Conservation (phyloP, 2,329 filamentous ascomycete species). For the Epichloe glyceriae region DNA sequence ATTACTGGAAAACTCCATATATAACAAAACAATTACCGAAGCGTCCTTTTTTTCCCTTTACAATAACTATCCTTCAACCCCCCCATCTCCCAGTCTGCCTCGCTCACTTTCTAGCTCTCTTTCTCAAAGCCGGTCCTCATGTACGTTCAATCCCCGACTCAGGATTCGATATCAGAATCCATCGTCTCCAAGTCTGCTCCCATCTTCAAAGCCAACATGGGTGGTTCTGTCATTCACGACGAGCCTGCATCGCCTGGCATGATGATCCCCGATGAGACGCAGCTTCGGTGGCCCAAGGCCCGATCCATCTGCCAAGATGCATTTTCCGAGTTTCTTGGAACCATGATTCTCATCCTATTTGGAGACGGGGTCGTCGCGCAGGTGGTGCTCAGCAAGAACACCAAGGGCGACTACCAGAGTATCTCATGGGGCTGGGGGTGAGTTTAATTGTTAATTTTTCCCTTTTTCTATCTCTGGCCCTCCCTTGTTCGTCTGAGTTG, state of each 20-base stretch:
- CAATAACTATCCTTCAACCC: not conserved
- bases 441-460: constrained; percentile 9
- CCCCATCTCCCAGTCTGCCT: not conserved
- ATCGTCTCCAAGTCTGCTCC: constrained; percentile 20
- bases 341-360: constrained; percentile 55
- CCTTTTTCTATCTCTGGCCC: not conserved
- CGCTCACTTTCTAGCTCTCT: not conserved
- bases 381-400: constrained; percentile 41
- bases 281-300: constrained; percentile 36
- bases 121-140: constrained; percentile 11
- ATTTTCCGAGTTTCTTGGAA: constrained; percentile 56
- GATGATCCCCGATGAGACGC: constrained; percentile 11
- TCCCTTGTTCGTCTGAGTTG: too few relatives aligned
- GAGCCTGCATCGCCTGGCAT: constrained; percentile 10
- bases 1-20: not conserved
- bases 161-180: constrained; percentile 21
- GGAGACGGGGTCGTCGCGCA: constrained; percentile 61
- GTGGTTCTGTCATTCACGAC: constrained; percentile 8
- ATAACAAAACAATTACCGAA: not conserved
- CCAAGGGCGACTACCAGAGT: constrained; percentile 35
- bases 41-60: too few relatives aligned
- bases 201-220: constrained; percentile 21
- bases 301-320: constrained; percentile 40
- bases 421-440: constrained; percentile 39
- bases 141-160: constrained; percentile 13